Percentiles rank a stretch among this genome's conserved stretches.
These are phyloP conservation scores for Pistacia integerrima DNA, from an alignment of 345 rosid genomes.

Conservation along the genomic window DNA sequence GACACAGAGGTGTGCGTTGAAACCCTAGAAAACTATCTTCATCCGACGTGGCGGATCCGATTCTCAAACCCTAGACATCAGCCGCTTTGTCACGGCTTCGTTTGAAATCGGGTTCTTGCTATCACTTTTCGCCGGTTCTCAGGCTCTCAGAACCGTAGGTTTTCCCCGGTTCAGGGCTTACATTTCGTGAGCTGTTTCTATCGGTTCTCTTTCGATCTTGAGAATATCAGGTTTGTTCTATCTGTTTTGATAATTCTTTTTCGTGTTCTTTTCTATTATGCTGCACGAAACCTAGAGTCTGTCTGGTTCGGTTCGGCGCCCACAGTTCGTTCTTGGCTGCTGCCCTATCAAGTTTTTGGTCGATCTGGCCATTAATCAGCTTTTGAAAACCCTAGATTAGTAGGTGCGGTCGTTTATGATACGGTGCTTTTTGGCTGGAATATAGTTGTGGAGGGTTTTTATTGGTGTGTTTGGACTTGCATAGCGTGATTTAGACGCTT, in stretches of 20 bases:
- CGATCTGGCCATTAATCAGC: neutral
- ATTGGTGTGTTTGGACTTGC: neutral
- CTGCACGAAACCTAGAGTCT: constrained; percentile 14
- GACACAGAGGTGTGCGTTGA: neutral
- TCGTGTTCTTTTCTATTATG: neutral
- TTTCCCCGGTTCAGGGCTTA: neutral
- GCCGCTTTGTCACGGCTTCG: neutral
- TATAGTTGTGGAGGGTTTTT: constrained; percentile 2
- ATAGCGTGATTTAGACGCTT: constrained; percentile 9
- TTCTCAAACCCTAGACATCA: neutral
- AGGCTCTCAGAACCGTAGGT: neutral
- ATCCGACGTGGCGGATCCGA: neutral
- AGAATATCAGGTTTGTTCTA: neutral
- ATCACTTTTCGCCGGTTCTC: neutral
- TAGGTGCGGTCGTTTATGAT: neutral
- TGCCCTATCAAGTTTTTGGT: neutral
- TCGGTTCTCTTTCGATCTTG: neutral
- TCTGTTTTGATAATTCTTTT: neutral
- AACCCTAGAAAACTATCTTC: neutral
- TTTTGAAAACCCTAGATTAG: neutral
- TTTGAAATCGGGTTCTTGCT: neutral
- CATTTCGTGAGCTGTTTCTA: constrained; percentile 4
- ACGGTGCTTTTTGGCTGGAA: neutral
- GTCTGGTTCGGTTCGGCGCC: constrained; percentile 6
- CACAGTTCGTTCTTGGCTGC: neutral